Conservation (phyloP, 495 filamentous ascomycete genomes). For the Mycothermus thermophilus region DNA sequence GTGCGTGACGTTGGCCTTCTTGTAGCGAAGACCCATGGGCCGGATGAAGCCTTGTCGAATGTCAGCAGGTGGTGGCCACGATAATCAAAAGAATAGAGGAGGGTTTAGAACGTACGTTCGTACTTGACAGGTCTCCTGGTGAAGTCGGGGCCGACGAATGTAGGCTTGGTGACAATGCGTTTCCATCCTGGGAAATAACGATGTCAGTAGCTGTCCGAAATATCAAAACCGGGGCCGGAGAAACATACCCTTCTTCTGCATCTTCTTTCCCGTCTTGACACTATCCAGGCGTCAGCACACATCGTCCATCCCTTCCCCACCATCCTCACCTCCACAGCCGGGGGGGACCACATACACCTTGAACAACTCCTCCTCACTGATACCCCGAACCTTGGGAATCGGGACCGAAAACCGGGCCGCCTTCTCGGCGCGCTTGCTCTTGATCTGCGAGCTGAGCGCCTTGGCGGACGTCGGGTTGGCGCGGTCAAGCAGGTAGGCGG, state of each 20-base stretch:
- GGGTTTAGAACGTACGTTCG: slow-evolving; percentile 34
- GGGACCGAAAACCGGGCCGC: slow-evolving; percentile 93
- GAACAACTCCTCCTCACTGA: slow-evolving; percentile 96
- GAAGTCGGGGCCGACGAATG: slow-evolving; percentile 72
- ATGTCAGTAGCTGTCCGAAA: slow-evolving; percentile 1
- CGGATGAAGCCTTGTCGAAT: slow-evolving; percentile 22
- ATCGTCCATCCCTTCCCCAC: neutral
- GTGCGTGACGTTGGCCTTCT: slow-evolving; percentile 87
- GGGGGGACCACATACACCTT: slow-evolving; percentile 43
- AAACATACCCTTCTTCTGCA: slow-evolving; percentile 39
- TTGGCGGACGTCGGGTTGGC: slow-evolving; percentile 78
- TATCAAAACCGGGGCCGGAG: neutral
- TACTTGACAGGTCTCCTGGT: slow-evolving; percentile 86
- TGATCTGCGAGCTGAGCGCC: slow-evolving; percentile 42
- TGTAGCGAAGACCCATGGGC: slow-evolving; percentile 77
- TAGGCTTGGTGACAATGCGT: slow-evolving; percentile 69
- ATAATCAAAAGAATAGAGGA: neutral
- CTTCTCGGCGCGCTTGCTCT: slow-evolving; percentile 58
- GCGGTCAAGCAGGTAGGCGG: slow-evolving; percentile 82
- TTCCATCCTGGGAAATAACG: slow-evolving; percentile 47
- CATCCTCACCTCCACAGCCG: neutral
- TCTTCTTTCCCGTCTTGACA: slow-evolving; percentile 73
- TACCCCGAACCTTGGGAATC: slow-evolving; percentile 85
- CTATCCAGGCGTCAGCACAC: slow-evolving; percentile 6
- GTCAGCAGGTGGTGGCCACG: neutral